phyloP scores from a whole-genome alignment of 1,284 basidiomycete species.

The Ganoderma sp. region DNA sequence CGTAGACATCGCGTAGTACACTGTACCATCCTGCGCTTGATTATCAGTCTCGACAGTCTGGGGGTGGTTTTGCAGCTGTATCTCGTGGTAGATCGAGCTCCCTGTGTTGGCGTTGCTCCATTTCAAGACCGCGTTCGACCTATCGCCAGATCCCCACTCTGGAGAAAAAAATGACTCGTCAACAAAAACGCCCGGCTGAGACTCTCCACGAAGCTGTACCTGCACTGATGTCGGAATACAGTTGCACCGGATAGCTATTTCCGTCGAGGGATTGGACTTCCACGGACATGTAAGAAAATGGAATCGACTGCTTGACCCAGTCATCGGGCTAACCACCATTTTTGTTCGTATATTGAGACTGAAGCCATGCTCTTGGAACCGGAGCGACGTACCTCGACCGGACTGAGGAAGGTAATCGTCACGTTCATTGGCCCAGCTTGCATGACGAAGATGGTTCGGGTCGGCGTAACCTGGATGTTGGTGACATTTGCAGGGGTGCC shows the following conservation, averaged over 20 bases:
- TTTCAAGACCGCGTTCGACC: constrained; percentile 12
- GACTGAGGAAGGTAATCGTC: constrained; percentile 32
- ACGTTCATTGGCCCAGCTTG: constrained; percentile 32
- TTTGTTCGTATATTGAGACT: background rate
- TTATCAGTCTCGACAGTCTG: constrained; percentile 25
- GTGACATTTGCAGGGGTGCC: constrained; percentile 17
- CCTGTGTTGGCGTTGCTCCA: constrained; percentile 26
- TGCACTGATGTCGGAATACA: constrained; percentile 46
- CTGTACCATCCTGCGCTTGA: constrained; percentile 35
- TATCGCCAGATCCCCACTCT: constrained; percentile 34
- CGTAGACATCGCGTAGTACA: constrained; percentile 32
- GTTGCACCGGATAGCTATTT: constrained; percentile 38
- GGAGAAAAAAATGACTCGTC: background rate
- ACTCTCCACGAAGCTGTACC: constrained; percentile 16
- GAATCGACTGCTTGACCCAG: constrained; percentile 43
- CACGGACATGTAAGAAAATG: constrained; percentile 43
- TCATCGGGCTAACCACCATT: constrained; percentile 37
- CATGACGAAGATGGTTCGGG: constrained; percentile 29
- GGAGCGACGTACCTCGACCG: constrained; percentile 32
- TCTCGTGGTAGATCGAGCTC: constrained; percentile 28
- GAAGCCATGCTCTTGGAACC: background rate
- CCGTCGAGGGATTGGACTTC: constrained; percentile 41
- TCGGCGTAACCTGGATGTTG: constrained; percentile 27
- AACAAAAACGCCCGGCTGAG: background rate
- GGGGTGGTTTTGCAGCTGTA: constrained; percentile 27